Evolutionary conservation across 352 stramenopile species (phyloP), one percentile per base, ranked within the genome.

Genomic region (Globisporangium emineosum): DNA sequence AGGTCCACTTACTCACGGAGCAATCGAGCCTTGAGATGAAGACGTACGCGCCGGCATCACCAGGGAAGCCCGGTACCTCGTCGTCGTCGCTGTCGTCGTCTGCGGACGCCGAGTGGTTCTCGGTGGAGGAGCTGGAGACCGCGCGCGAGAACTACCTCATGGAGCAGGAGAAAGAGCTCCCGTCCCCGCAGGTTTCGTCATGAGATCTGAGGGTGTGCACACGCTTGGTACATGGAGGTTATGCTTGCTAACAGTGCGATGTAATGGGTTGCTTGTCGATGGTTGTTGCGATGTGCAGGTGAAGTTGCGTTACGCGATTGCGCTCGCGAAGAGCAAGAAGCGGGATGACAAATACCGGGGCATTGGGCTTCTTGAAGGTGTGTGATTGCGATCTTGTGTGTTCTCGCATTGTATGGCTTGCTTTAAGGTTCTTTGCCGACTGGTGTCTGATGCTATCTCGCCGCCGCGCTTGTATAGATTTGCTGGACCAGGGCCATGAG

Each of bases 271-370:
- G n/a, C n/a, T n/a, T 60, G 43, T 25, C 27, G 32, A 29, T 52
- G 33, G 29, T 21, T 49, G 35, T n/a, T 56, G 2, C 40, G 4
- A 30, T 35, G 51, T 62, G 42, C 57, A 89, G 78, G 79, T 91
- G 56, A 93, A 93, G 54, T 57, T 89, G 42, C 79, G 79, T 5
- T 93, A 93, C 49, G 84, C 82, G 23, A 69, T 89, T 37, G 82
- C 81, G 61, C 60, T 93, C 56, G 81, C 77, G 45, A 93, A 93
- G 70, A 93, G 84, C 70, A 75, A 72, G 56, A 90, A 90, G 57
- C 77, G 81, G n/a, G 84, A 93, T 57, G 80, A 93, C 67, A 93
- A 93, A 68, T 80, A 83, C 60, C 80, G 84, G 40, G 84, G 80
- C 13, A 77, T 91, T 19, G 81, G 72, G 2, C 71, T 93, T 32